Evolutionary conservation across 164 flowering plant genomes (phyloP), one percentile per base, ranked within the genome.

Genomic region (Chimonanthus salicifolius): DNA sequence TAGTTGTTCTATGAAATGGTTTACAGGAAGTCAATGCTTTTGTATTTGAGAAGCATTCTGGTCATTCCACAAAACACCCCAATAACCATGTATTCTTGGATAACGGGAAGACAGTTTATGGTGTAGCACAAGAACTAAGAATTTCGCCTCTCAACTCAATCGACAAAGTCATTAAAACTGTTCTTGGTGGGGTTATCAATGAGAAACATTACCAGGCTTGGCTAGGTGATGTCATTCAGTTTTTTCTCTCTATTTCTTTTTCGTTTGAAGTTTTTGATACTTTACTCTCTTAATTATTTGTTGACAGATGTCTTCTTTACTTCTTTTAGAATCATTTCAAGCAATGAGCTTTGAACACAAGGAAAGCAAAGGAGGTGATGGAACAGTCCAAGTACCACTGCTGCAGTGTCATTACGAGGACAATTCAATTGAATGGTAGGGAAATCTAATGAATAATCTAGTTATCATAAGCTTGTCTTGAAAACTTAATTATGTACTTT

Each of bases 21-120:
- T 47, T 68, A 10, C 54, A 91, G 93, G 85, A 76, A 58, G 82
- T 91, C 5, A 89, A 87, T 84, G 97, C 94, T 7, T 87, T 84
- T 70, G 97, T 86, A 74, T 89, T 91, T 79, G 97, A 89, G 84
- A 79, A 86, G 7, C 97, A 91, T 79, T 92, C 94, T 73, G 84
- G 88, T 78, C 81, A 88, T 88, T 88, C 85, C 77, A 86, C 94
- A 44, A 91, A 91, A 66, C 97, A 91, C 77, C 97, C 97, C 21
- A 91, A 91, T 80, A 89, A 85, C 78, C 97, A 91, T 77, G 88
- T 91, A 70, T 89, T 83, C 80, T 87, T 89, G 74, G 91, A 88
- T 74, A 91, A 89, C 76, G 97, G 97, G 67, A 91, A 90, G 79
- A 85, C 89, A 4, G 82, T 89, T 44, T 90, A 92, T 81, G 87